Base-by-base conservation (phyloP, 2,329 filamentous ascomycete species). In the Hortaea werneckii region DNA sequence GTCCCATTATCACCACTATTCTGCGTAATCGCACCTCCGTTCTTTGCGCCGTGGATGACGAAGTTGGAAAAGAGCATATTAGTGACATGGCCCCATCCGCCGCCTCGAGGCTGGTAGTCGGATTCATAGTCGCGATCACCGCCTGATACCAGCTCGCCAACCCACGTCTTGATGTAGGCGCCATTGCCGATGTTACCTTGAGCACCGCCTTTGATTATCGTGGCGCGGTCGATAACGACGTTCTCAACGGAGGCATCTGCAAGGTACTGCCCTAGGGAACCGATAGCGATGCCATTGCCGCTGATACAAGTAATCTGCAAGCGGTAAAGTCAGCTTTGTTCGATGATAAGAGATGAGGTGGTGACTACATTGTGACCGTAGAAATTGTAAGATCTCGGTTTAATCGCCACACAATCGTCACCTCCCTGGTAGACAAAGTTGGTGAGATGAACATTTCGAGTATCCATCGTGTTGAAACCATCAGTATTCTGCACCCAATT, bases 371-470 rank as follows among this genome's bases (percentile, higher is more conserved):
- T 82, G 46, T 75, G 70, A 46, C 73, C 62, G 32, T 67, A 63
- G 49, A 75, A 71, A 54, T 82, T 79, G 62, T 78, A 72, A 47
- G 78, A 79, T 63, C 83, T 72, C 37, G 74, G 70, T 64, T 84
- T 86, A 50, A 73, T 69, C 37, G 75, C 74, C 27, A 79, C 73
- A 62, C 83, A 87, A 46, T 76, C 66, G 58, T 74, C 82, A 55
- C 79, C 74, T 7, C 75, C 75, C 61, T 76, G 73, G 53, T 76
- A 78, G 5, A 66, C 60, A 43, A 78, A 70, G 48, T 75, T 74
- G 4, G 62, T 70, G 5, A 78, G 64, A 5, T 58, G 60, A 40
- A 78, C 62, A 48, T 78, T 75, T 6, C 62, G 53, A 1, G 66
- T 67, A 50, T 78, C 75, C 74, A 78, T 77, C 0, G 75, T 78